Conservation (phyloP, 1,284 basidiomycete species). For the Apiotrichum porosum region DNA sequence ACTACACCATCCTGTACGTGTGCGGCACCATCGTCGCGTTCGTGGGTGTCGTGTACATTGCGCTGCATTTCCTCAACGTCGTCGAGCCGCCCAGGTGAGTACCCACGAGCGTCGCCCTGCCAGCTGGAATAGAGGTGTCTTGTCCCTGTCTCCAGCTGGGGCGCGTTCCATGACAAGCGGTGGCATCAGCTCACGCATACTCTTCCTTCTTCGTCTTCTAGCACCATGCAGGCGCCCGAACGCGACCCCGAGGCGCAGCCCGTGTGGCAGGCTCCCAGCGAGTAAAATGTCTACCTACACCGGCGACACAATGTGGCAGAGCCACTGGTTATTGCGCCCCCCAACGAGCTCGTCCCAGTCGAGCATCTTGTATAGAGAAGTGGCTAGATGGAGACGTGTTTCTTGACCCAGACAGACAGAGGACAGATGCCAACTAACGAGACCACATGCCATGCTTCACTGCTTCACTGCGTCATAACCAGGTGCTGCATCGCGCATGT, state of each 20-base stretch:
- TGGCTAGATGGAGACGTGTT: too few relatives aligned
- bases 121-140: too few relatives aligned
- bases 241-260: slow-evolving; percentile 34
- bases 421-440: too few relatives aligned
- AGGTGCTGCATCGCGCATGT: too few relatives aligned
- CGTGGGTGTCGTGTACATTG: slow-evolving; percentile 43
- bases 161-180: neutral
- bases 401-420: too few relatives aligned
- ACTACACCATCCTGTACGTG: slow-evolving; percentile 46
- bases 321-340: too few relatives aligned
- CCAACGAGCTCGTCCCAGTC: too few relatives aligned
- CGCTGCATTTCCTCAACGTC: slow-evolving; percentile 40
- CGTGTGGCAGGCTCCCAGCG: slow-evolving; percentile 38
- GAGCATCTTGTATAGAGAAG: too few relatives aligned
- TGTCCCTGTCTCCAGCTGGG: neutral
- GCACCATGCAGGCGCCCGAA: slow-evolving; percentile 35
- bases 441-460: too few relatives aligned
- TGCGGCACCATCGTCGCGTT: slow-evolving; percentile 42
- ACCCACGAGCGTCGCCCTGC: too few relatives aligned
- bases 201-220: neutral
- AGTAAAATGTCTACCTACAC: slow-evolving; percentile 18
- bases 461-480: too few relatives aligned
- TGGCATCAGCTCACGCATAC: neutral
- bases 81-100: slow-evolving; percentile 47
- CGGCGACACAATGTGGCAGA: neutral